These are phyloP conservation scores for Claviceps digitariae DNA, from an alignment of 2,329 filamentous ascomycete species.

Conservation along the genomic window DNA sequence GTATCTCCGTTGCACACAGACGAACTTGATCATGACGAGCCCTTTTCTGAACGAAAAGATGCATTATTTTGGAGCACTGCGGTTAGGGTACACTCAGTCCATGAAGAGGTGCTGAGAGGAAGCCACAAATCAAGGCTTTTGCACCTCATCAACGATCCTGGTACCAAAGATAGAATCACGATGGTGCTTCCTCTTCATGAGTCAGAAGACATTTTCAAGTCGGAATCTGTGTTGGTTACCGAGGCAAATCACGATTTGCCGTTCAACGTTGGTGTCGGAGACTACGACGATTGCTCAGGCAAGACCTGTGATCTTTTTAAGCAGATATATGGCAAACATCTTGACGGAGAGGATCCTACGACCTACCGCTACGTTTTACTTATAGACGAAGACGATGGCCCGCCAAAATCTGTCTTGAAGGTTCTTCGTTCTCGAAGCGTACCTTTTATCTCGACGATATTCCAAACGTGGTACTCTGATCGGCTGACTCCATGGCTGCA, in stretches of 20 bases:
- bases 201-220: slow-evolving; percentile 31
- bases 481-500: slow-evolving; percentile 65
- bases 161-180: slow-evolving; percentile 31
- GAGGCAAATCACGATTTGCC: slow-evolving; percentile 40
- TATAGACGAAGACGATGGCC: slow-evolving; percentile 57
- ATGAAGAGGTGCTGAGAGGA: slow-evolving; percentile 45
- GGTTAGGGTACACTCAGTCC: slow-evolving; percentile 40
- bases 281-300: slow-evolving; percentile 41
- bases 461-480: slow-evolving; percentile 67
- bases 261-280: slow-evolving; percentile 45
- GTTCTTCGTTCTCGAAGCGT: slow-evolving; percentile 53
- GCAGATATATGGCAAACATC: slow-evolving; percentile 18
- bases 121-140: slow-evolving; percentile 58
- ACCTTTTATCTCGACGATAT: slow-evolving; percentile 58
- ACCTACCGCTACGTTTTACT: slow-evolving; percentile 59
- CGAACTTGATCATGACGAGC: slow-evolving; percentile 27
- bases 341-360: slow-evolving; percentile 38
- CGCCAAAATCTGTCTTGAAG: slow-evolving; percentile 41
- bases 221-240: slow-evolving; percentile 38
- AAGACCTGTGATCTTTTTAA: slow-evolving; percentile 19
- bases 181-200: slow-evolving; percentile 39
- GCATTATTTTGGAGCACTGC: slow-evolving; percentile 64
- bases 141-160: slow-evolving; percentile 52
- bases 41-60: slow-evolving; percentile 49
- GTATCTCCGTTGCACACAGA: slow-evolving; percentile 29